These are phyloP conservation scores for Limtongia smithiae DNA, from an alignment of 805 yeast genomes.

Conservation along the genomic window DNA sequence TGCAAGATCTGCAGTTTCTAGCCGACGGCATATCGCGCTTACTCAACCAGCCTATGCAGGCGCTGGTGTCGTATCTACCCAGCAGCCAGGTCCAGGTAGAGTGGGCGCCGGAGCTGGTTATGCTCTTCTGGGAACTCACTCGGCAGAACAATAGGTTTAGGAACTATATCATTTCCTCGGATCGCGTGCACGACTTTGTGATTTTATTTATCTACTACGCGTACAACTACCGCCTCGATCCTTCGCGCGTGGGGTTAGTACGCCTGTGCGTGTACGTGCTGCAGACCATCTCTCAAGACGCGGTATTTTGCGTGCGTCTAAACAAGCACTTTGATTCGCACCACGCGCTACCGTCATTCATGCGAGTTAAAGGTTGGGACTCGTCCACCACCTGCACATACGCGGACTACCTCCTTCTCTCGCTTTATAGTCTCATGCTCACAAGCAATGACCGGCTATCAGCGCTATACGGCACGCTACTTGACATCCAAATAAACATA, in stretches of 20 bases:
- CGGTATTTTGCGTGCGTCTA: slow-evolving; percentile 30
- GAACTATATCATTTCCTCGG: slow-evolving; percentile 41
- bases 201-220: slow-evolving; percentile 57
- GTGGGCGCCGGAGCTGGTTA: slow-evolving; percentile 56
- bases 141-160: slow-evolving; percentile 59
- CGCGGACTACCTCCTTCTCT: slow-evolving; percentile 35
- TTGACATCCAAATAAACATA: slow-evolving; percentile 35
- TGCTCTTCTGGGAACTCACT: slow-evolving; percentile 69
- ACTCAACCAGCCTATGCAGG: slow-evolving; percentile 42
- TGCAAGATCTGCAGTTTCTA: slow-evolving; percentile 38
- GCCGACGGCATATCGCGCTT: slow-evolving; percentile 34
- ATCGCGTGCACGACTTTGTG: slow-evolving; percentile 52
- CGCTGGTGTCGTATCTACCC: slow-evolving; percentile 34
- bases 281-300: slow-evolving; percentile 34
- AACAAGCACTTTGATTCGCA: slow-evolving; percentile 33
- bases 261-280: slow-evolving; percentile 37
- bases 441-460: slow-evolving; percentile 27
- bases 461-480: slow-evolving; percentile 32
- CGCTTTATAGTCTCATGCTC: slow-evolving; percentile 20
- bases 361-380: slow-evolving; percentile 29
- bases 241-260: slow-evolving; percentile 31
- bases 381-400: slow-evolving; percentile 31
- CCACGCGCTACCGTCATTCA: slow-evolving; percentile 30
- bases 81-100: slow-evolving; percentile 32
- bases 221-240: slow-evolving; percentile 44